Evolutionary conservation across 805 yeast species (phyloP).

Genomic region (Cyberlindnera mycetangii): DNA sequence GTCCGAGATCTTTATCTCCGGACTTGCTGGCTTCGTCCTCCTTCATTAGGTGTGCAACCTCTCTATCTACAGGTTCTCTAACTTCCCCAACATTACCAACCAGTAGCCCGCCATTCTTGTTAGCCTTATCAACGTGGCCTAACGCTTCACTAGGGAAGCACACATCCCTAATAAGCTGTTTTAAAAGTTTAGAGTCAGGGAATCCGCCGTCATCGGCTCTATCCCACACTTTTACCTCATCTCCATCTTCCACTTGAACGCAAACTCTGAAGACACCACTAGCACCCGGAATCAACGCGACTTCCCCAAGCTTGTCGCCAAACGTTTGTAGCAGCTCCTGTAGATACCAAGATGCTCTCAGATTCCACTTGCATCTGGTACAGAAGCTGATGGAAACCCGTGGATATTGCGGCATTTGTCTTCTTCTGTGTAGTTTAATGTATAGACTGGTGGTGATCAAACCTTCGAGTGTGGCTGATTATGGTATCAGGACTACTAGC

Average conservation of each 20-base stretch:
- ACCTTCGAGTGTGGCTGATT: too few relatives aligned
- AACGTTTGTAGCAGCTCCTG: conserved; percentile 87
- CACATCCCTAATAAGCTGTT: conserved; percentile 59
- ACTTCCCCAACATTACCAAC: too few relatives aligned
- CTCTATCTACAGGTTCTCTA: neutral
- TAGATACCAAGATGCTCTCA: conserved; percentile 83
- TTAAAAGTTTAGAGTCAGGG: conserved; percentile 81
- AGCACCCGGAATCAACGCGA: conserved; percentile 45
- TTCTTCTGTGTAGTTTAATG: neutral
- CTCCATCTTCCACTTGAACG: conserved; percentile 37
- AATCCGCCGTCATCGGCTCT: conserved; percentile 66
- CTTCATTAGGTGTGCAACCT: neutral
- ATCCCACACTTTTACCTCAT: conserved; percentile 51
- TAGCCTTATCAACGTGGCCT: conserved; percentile 59
- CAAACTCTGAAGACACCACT: conserved; percentile 61
- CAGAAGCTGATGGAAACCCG: conserved; percentile 71
- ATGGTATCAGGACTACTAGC: too few relatives aligned
- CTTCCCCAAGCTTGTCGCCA: conserved; percentile 52
- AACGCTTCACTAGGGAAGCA: conserved; percentile 52
- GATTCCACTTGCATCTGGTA: conserved; percentile 83
- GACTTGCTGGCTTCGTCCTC: conserved; percentile 6
- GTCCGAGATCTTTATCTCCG: neutral
- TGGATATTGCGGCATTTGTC: conserved; percentile 39
- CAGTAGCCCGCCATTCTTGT: conserved; percentile 21
- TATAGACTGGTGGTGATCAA: neutral